These are phyloP conservation scores for Capsicum rhomboideum DNA, from an alignment of 257 asterid genomes.

Conservation along the genomic window DNA sequence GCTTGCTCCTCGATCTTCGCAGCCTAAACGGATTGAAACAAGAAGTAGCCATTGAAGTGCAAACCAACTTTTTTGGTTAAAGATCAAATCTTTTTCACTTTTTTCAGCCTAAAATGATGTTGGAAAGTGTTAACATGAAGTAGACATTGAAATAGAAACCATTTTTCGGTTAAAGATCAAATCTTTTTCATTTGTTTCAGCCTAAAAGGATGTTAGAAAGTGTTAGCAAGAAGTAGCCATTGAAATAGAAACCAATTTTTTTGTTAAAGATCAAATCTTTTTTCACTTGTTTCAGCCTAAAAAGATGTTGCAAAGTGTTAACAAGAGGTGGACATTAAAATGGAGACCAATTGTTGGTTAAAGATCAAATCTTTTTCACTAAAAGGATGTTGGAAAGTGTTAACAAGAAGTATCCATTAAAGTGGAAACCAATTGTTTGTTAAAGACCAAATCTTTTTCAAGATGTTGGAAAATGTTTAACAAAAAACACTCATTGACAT, in stretches of 20 bases:
- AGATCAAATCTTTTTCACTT: too few species aligned
- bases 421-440: neutral
- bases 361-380: neutral
- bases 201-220: neutral
- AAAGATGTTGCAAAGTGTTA: neutral
- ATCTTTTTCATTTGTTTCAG: neutral
- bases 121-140: neutral
- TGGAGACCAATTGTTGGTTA: neutral
- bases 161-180: neutral
- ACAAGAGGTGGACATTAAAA: neutral
- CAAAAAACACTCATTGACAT: neutral
- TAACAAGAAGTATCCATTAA: neutral
- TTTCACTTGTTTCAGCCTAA: neutral
- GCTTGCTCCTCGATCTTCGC: slow-evolving; percentile 28
- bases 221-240: neutral
- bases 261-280: neutral
- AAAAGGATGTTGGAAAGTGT: neutral
- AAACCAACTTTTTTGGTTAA: neutral
- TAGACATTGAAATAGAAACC: neutral
- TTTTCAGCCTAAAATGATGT: too few species aligned
- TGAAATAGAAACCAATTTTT: neutral
- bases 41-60: neutral
- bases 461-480: neutral
- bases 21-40: slow-evolving; percentile 77
- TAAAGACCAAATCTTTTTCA: neutral